Conservation (phyloP, 1,139 yeast species). For the Sugiyamaella japonica region DNA sequence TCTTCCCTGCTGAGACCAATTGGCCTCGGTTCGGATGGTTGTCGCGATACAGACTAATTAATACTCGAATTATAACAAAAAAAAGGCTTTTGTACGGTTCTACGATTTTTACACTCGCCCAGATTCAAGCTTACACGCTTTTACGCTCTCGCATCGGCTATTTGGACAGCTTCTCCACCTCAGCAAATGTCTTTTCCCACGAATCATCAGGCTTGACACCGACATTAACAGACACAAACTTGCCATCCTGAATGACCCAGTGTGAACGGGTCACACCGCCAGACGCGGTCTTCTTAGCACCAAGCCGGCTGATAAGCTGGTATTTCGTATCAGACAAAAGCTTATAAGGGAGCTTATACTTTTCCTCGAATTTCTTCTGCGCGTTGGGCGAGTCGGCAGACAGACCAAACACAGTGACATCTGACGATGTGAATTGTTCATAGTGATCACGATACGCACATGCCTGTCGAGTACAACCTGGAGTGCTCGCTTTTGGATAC, state of each 20-base stretch:
- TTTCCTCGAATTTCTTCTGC: constrained; percentile 71
- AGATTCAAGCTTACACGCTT: no score
- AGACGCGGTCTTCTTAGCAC: constrained; percentile 73
- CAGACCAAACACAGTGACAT: constrained; percentile 41
- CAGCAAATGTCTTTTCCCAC: constrained; percentile 52
- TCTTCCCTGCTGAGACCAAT: no score
- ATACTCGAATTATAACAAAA: no score
- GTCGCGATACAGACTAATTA: no score
- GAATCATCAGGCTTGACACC: constrained; percentile 81
- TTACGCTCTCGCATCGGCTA: background rate
- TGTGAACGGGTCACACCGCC: constrained; percentile 80
- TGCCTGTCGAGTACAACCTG: constrained; percentile 92
- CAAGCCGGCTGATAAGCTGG: constrained; percentile 67
- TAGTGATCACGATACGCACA: constrained; percentile 78
- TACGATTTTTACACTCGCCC: no score
- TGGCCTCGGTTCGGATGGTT: no score
- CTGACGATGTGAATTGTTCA: constrained; percentile 51
- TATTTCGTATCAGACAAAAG: constrained; percentile 75
- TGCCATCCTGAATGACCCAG: constrained; percentile 83
- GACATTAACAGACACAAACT: constrained; percentile 60
- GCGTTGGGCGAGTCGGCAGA: constrained; percentile 75
- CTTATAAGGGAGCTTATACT: constrained; percentile 70
- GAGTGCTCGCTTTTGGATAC: constrained; percentile 91
- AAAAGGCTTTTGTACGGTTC: background rate
- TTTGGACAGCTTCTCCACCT: constrained; percentile 17